These are phyloP conservation scores for Ulota crispa DNA, from an alignment of 225 moss, liverwort and hornwort genomes.

Conservation along the genomic window DNA sequence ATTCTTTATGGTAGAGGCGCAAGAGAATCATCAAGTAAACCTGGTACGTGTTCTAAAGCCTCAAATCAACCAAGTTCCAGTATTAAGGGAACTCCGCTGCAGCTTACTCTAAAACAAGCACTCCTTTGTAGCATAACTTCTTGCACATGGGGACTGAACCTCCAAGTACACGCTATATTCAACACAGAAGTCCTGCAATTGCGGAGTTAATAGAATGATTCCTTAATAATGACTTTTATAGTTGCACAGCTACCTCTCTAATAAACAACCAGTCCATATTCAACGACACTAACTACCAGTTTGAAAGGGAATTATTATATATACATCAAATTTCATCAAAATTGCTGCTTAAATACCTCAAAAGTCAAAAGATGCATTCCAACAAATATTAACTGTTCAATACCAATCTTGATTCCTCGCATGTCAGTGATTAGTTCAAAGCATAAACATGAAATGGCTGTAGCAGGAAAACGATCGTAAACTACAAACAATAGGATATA, in stretches of 20 bases:
- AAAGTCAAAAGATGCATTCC: background rate
- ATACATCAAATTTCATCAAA: background rate
- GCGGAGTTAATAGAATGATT: slow-evolving; percentile 2
- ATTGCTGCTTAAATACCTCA: background rate
- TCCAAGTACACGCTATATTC: slow-evolving; percentile 13
- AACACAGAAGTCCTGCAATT: slow-evolving; percentile 14
- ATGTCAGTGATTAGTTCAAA: background rate
- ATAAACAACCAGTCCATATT: background rate
- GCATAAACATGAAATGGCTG: background rate
- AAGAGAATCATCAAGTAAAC: slow-evolving; percentile 19
- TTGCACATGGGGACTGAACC: slow-evolving; percentile 13
- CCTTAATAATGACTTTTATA: background rate
- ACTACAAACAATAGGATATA: background rate
- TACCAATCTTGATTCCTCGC: background rate
- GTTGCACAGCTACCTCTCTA: background rate
- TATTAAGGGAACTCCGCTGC: slow-evolving; percentile 9
- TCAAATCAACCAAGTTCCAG: slow-evolving; percentile 25
- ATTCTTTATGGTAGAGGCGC: background rate
- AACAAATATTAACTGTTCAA: background rate
- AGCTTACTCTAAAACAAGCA: slow-evolving; percentile 18
- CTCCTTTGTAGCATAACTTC: slow-evolving; percentile 6
- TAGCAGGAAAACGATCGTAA: background rate
- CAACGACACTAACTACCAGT: background rate
- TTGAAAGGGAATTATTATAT: background rate
- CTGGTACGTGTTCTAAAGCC: slow-evolving; percentile 14